Evolutionary conservation across 495 filamentous ascomycete species (phyloP), one percentile per base, ranked within the genome.

Genomic region (Bombardia bombarda): DNA sequence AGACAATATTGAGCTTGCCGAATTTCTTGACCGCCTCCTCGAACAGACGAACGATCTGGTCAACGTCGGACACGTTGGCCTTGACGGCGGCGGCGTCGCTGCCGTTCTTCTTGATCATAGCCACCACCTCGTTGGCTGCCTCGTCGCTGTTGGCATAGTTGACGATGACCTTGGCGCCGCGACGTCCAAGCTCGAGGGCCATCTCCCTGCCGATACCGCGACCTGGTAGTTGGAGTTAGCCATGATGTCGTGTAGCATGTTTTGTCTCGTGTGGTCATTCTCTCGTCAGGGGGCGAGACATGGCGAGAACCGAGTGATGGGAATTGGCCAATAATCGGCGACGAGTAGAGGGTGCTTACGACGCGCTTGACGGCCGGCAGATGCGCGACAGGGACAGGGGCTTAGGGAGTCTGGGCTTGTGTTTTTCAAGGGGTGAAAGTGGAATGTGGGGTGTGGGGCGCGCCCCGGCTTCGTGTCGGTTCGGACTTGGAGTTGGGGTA

Each of bases 121-220:
- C 43, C 41, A 82, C 79, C 4, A 84, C 77, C 36, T 74, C 69
- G 17, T 86, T 66, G 21, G 87, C 87, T 13, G 73, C 62, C 4
- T 54, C 52, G 23, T 75, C 69, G 59, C 73, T 77, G 46, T 74
- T 75, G 54, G 77, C 74, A 57, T 88, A 93, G 75, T 90, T 90
- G 60, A 93, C 74, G 17, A 86, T 74, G 25, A 93, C 72, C 41
- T 72, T 78, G 42, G 82, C 82, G n/a, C 84, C 84, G 46, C 82
- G 79, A 51, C 73, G 72, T 47, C 76, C 86, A 31, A 93, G 77
- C 59, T 90, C 86, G 3, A 87, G 69, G 16, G 85, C 85, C 48
- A 87, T 87, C 14, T 79, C 83, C 14, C 74, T 68, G 20, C 86
- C 87, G 56, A 93, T 88, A 35, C 85, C 84, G 10, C 84, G 79